Conservation (phyloP, 306 rosid genomes). For the Vigna angularis region DNA sequence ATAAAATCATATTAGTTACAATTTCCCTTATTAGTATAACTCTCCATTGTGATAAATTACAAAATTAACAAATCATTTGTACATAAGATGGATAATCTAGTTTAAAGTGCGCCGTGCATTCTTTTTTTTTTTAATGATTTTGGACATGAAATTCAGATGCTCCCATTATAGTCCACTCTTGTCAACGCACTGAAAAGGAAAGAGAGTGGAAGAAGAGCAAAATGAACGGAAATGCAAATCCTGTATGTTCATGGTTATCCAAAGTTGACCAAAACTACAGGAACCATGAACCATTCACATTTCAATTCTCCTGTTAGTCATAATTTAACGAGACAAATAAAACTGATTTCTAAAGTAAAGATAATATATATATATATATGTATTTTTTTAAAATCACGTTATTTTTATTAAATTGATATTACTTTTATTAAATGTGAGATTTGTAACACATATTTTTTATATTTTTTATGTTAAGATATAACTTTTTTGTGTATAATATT, state of each 20-base stretch:
- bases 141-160: background rate
- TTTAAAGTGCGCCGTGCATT: background rate
- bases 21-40: background rate
- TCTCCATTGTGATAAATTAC: background rate
- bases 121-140: no score
- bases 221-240: background rate
- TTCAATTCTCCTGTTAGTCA: background rate
- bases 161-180: background rate
- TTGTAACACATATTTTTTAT: no score
- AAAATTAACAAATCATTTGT: background rate
- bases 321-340: no score
- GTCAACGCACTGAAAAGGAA: background rate
- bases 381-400: no score
- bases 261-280: constrained; percentile 18
- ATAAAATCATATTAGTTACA: background rate
- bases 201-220: background rate
- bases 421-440: no score
- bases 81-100: no score
- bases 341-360: no score
- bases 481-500: no score
- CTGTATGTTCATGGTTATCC: background rate
- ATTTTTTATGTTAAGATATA: no score
- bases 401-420: no score
- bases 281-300: background rate
- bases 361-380: no score